Percentiles rank a stretch among this genome's conserved stretches.
Evolutionary conservation across 306 rosid genomes (phyloP).

Genomic region (Pterocarpus santalinus): DNA sequence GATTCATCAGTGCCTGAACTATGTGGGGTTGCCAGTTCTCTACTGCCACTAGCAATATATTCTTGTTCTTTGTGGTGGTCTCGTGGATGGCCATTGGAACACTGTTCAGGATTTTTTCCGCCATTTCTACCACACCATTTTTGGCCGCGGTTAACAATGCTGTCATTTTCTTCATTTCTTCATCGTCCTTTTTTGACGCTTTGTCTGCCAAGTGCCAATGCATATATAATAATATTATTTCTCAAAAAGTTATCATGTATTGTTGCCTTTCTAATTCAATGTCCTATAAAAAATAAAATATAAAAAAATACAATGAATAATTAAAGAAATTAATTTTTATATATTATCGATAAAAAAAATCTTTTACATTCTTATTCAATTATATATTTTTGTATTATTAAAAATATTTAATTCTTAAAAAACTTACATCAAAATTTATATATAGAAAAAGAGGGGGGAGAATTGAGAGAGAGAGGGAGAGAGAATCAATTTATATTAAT

Average conservation of each 20-base stretch:
- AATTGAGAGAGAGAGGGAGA: too few species aligned
- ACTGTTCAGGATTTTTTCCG: neutral
- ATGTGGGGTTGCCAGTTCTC: neutral
- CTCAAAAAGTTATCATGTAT: neutral
- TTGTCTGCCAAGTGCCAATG: neutral
- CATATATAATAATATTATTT: too few species aligned
- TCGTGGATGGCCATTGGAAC: conserved; percentile 19
- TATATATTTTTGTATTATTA: too few species aligned
- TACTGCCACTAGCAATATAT: conserved; percentile 20
- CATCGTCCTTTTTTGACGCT: neutral
- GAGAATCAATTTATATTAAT: too few species aligned
- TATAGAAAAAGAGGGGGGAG: too few species aligned
- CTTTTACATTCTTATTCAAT: too few species aligned
- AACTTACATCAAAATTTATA: too few species aligned
- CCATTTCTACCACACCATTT: conserved; percentile 21
- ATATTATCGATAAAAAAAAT: too few species aligned
- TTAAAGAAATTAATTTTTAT: too few species aligned
- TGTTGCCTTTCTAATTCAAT: neutral
- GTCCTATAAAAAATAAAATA: neutral
- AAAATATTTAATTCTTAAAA: too few species aligned
- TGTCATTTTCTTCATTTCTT: neutral
- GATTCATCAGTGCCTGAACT: neutral
- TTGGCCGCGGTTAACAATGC: neutral
- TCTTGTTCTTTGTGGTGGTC: neutral
- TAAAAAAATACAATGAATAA: neutral